These are phyloP conservation scores for Acrocalymma vagum DNA, from an alignment of 2,329 filamentous ascomycete species.

Conservation along the genomic window DNA sequence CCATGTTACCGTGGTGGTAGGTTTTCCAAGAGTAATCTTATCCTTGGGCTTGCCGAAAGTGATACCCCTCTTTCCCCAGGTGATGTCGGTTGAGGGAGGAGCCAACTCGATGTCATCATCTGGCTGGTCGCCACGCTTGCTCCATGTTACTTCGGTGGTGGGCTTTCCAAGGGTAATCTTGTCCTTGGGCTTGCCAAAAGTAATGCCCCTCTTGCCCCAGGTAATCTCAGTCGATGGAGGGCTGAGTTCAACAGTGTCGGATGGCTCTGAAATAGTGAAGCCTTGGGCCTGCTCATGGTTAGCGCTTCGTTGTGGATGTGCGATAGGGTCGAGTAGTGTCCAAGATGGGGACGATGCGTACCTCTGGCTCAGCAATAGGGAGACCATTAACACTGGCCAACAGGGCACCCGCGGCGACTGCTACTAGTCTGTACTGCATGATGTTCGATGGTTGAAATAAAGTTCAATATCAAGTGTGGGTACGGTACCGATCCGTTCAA, in stretches of 20 bases:
- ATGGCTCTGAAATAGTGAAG: slow-evolving; percentile 1
- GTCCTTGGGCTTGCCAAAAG: slow-evolving; percentile 10
- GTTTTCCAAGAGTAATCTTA: slow-evolving; percentile 11
- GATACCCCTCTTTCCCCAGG: slow-evolving; percentile 18
- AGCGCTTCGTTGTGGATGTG: background rate
- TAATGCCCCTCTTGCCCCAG: slow-evolving; percentile 7
- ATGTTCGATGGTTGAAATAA: slow-evolving; percentile 9
- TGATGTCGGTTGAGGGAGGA: slow-evolving; percentile 21
- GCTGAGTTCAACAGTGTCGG: slow-evolving; percentile 6
- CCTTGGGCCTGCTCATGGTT: slow-evolving; percentile 10
- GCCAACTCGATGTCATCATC: slow-evolving; percentile 22
- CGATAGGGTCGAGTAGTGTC: background rate
- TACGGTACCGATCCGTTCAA: too few species aligned
- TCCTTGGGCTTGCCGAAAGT: slow-evolving; percentile 1
- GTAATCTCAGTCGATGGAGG: slow-evolving; percentile 7
- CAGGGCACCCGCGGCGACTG: slow-evolving; percentile 31
- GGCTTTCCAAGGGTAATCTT: slow-evolving; percentile 5
- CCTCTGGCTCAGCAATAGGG: slow-evolving; percentile 31
- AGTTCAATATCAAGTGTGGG: slow-evolving; percentile 8
- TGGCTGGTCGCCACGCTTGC: slow-evolving; percentile 10
- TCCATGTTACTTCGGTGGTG: slow-evolving; percentile 9
- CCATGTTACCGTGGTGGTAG: slow-evolving; percentile 15
- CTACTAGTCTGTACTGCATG: slow-evolving; percentile 40
- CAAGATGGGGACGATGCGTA: slow-evolving; percentile 13
- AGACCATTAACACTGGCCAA: slow-evolving; percentile 28